Conservation (phyloP, 257 asterid species). For the Echites panduratus region DNA sequence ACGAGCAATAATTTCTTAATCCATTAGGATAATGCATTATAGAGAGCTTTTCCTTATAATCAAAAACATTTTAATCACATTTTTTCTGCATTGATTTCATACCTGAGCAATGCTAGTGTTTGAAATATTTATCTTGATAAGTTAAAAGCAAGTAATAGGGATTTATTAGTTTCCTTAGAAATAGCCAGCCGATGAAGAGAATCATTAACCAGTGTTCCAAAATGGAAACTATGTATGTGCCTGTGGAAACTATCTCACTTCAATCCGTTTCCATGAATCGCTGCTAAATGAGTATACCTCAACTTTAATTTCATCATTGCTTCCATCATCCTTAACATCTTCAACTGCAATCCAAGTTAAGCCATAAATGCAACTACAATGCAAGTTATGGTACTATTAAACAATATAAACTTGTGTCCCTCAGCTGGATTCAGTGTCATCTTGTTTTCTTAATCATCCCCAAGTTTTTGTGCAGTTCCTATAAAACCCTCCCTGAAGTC, state of each 20-base stretch:
- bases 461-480: no score
- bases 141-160: slow-evolving; percentile 1
- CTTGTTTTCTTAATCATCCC: no score
- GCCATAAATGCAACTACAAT: no score
- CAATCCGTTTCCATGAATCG: slow-evolving; percentile 5
- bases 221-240: no score
- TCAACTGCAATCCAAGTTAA: no score
- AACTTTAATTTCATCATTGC: no score
- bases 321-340: no score
- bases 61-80: neutral
- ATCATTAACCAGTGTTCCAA: neutral
- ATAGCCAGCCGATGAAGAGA: slow-evolving; percentile 16
- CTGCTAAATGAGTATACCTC: slow-evolving; percentile 19
- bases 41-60: neutral
- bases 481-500: no score
- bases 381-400: no score
- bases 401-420: no score
- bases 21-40: neutral
- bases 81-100: neutral
- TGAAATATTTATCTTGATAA: slow-evolving; percentile 3
- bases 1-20: no score
- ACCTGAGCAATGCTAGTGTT: slow-evolving; percentile 1
- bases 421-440: no score
- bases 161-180: neutral
- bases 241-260: neutral